phyloP scores from a whole-genome alignment of 345 rosid genomes.

The Eucalyptus albens region DNA sequence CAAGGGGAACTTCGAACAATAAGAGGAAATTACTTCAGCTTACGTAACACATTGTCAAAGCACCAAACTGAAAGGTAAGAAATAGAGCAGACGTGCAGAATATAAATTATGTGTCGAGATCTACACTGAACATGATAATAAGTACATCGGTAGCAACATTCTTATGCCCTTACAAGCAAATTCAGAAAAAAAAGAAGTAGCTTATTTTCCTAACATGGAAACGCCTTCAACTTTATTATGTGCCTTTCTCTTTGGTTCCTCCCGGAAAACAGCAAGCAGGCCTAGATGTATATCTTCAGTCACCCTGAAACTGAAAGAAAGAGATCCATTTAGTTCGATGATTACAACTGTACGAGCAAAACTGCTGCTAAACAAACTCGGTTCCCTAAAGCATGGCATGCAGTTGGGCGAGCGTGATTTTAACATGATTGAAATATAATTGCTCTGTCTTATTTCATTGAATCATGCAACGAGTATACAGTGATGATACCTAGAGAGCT shows the following conservation, averaged over 20 bases:
- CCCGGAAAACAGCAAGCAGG: background rate
- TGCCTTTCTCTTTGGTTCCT: background rate
- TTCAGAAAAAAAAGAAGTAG: background rate
- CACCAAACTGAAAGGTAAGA: background rate
- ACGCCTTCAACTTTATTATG: background rate
- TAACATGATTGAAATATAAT: background rate
- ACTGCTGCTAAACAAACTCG: background rate
- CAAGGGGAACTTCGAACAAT: background rate
- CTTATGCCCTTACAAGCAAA: background rate
- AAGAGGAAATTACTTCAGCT: background rate
- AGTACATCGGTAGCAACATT: background rate
- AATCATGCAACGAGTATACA: background rate
- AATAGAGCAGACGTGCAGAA: background rate
- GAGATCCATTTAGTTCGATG: background rate
- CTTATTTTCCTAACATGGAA: background rate
- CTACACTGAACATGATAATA: background rate
- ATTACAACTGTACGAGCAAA: background rate
- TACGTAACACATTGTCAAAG: background rate
- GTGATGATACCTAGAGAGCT: background rate
- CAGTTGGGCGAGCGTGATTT: background rate
- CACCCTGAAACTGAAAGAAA: background rate
- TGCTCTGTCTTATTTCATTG: background rate
- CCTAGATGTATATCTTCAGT: background rate
- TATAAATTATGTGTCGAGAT: background rate
- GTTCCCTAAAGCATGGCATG: background rate